phyloP scores from a whole-genome alignment of 106 monocot species.

The Ottelia alismoides region DNA sequence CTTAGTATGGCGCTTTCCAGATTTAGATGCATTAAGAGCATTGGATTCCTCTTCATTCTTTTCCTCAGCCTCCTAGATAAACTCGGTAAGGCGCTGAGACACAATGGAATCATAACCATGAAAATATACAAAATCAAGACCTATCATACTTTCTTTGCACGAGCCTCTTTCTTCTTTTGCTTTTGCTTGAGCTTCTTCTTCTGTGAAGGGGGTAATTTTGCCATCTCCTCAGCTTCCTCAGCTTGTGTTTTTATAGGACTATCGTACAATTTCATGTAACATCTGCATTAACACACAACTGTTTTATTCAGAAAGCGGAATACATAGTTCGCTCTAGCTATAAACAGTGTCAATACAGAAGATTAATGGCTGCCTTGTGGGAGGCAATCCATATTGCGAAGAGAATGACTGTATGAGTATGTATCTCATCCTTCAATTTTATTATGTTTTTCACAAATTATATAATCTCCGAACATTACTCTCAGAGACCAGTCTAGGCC shows the following conservation, averaged over 20 bases:
- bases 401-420: too few species aligned
- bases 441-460: too few species aligned
- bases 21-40: slow-evolving; percentile 38
- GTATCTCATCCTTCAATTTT: too few species aligned
- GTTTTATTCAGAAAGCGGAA: not conserved
- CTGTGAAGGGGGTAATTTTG: slow-evolving; percentile 66
- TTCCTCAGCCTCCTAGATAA: slow-evolving; percentile 79
- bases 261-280: slow-evolving; percentile 84
- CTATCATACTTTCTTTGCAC: slow-evolving; percentile 62
- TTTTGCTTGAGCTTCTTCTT: slow-evolving; percentile 92
- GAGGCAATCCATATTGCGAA: too few species aligned
- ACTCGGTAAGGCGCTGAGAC: not conserved
- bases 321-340: too few species aligned
- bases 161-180: slow-evolving; percentile 94
- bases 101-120: slow-evolving; percentile 1
- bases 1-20: slow-evolving; percentile 59
- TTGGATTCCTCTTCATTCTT: slow-evolving; percentile 51
- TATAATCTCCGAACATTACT: too few species aligned
- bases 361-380: too few species aligned
- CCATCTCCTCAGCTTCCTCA: slow-evolving; percentile 65
- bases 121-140: not conserved
- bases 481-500: too few species aligned
- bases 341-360: too few species aligned
- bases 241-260: slow-evolving; percentile 54
- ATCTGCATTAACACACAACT: slow-evolving; percentile 29